These are phyloP conservation scores for Rhizopus arrhizus DNA, from an alignment of 371 early-diverging fungal species.

Conservation along the genomic window DNA sequence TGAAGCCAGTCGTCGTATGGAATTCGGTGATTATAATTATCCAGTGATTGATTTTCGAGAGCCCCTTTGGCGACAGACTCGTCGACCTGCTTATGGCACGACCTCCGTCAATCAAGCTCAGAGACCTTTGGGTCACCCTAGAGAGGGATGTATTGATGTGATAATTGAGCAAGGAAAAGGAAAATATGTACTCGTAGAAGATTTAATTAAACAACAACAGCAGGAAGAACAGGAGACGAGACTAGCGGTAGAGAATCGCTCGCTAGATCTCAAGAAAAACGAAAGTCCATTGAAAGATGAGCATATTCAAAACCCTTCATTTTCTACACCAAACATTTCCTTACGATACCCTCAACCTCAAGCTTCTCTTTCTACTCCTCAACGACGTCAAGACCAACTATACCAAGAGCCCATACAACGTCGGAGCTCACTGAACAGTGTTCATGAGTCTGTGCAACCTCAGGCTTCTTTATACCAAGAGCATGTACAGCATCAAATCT, in stretches of 20 bases:
- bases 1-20: slow-evolving; percentile 43
- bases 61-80: slow-evolving; percentile 47
- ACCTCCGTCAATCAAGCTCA: neutral
- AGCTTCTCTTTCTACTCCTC: slow-evolving; percentile 15
- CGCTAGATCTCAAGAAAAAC: neutral
- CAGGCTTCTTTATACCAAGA: neutral
- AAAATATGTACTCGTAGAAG: slow-evolving; percentile 46
- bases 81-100: slow-evolving; percentile 12
- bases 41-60: slow-evolving; percentile 55
- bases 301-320: slow-evolving; percentile 6
- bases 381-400: neutral
- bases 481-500: neutral
- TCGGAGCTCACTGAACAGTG: neutral
- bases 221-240: neutral
- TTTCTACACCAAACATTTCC: slow-evolving; percentile 11
- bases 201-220: slow-evolving; percentile 6
- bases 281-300: neutral
- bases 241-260: neutral
- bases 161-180: slow-evolving; percentile 51
- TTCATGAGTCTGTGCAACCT: neutral
- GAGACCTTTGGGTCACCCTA: slow-evolving; percentile 12
- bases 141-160: slow-evolving; percentile 55
- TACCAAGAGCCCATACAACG: slow-evolving; percentile 1
- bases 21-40: slow-evolving; percentile 60
- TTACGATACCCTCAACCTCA: slow-evolving; percentile 22